phyloP scores from a whole-genome alignment of 208 protist species.

The Phytomonas francai region DNA sequence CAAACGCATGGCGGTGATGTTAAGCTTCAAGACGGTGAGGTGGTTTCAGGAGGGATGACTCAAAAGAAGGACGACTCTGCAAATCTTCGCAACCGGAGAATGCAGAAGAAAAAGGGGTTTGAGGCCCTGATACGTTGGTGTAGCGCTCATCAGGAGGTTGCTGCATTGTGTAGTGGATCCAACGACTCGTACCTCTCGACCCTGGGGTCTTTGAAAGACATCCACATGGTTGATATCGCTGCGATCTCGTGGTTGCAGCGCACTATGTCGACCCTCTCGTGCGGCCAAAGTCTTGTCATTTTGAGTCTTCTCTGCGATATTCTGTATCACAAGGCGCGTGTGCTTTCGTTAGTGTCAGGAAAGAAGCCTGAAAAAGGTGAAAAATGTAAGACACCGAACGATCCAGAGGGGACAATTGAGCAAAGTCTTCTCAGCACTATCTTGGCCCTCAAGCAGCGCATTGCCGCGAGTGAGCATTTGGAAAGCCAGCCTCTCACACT shows the following conservation, averaged over 20 bases:
- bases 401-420: background rate
- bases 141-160: constrained; percentile 36
- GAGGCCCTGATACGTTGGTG: constrained; percentile 61
- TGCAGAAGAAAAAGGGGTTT: constrained; percentile 45
- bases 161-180: background rate
- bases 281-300: constrained; percentile 65
- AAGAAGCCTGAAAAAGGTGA: background rate
- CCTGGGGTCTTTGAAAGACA: background rate
- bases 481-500: constrained; percentile 56
- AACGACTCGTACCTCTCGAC: background rate
- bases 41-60: background rate
- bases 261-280: constrained; percentile 33
- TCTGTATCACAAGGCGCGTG: constrained; percentile 9
- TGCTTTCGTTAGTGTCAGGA: background rate
- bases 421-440: background rate
- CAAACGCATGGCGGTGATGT: background rate
- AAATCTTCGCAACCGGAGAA: background rate
- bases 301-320: constrained; percentile 69
- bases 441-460: constrained; percentile 6
- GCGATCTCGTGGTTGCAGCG: constrained; percentile 52
- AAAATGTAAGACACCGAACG: background rate
- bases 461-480: constrained; percentile 41
- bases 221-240: constrained; percentile 21
- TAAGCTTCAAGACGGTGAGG: background rate
- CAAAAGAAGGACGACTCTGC: background rate